Evolutionary conservation across 208 protist species (phyloP), one percentile per base, ranked within the genome.

Genomic region (Wallacemonas sp.): DNA sequence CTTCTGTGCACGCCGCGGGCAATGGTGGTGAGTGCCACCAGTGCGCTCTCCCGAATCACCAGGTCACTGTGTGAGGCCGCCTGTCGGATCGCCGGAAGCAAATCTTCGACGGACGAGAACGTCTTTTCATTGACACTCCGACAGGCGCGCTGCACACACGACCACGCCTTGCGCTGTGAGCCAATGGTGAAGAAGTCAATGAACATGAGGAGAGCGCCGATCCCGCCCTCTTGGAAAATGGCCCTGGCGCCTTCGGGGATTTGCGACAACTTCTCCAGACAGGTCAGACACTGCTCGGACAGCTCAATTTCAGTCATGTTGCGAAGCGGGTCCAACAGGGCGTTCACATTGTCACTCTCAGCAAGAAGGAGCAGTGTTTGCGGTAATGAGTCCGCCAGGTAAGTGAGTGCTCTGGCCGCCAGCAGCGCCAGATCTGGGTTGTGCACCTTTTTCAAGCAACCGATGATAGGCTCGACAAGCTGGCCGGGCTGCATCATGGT

Each of bases 241-340:
- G 76, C 68, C 3, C 29, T 10, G 19, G 83, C 78, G 3, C 79
- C 79, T 3, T 24, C 27, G 2, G 64, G 36, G 27, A 41, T 66
- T 32, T 89, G 78, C 32, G 87, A 85, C 19, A 99, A 65, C 65
- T 98, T 95, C 39, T 98, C 91, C 15, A 99, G 21, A 69, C 89
- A 95, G 29, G 73, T 88, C 15, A 98, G 63, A 61, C 88, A 91
- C 81, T 98, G 90, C 71, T 99, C 95, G 29, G 96, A 93, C 12
- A 98, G 65, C 74, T 99, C 97, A 63, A 99, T 94, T 68, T 97
- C 96, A 57, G 95, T 81, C 50, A 98, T 95, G 13, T 65, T 83
- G 17, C 87, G 76, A 4, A 99, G 68, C 45, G 93, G 91, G 34
- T 66, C 58, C 29, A 94, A 85, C 26, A 99, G 70, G 1, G 82